Base-by-base conservation (phyloP, 2,329 filamentous ascomycete species). In the Ophiostoma sp. region DNA sequence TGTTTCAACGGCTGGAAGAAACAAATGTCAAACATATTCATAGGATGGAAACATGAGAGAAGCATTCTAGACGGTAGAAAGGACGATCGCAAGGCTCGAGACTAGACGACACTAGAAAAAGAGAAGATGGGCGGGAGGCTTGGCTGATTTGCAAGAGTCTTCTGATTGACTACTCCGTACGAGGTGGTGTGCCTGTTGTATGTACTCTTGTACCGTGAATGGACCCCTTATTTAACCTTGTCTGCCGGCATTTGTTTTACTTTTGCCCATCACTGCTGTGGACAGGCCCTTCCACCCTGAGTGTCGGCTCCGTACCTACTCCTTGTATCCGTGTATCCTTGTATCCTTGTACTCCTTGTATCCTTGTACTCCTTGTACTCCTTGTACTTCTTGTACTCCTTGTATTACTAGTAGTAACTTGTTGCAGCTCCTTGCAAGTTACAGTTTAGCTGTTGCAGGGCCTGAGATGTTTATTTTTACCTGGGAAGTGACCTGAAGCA, bases 371-470 rank as follows among this genome's bases (percentile, higher is more conserved):
- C 15, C 15, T 27, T 31, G 23, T 11, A 57, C n/a, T 17, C 44
- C 3, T 4, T 39, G 8, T 10, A n/a, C n/a, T n/a, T n/a, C n/a
- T n/a, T n/a, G n/a, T n/a, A n/a, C n/a, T 44, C 41, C 15, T 44
- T 44, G 44, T n/a, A 48, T 17, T 48, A n/a, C n/a, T n/a, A n/a
- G n/a, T n/a, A n/a, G n/a, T n/a, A n/a, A n/a, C 44, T 27, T 57
- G 52, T 57, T 57, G 23, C 52, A 23, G 52, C 52, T 57, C 52
- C 52, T 57, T 57, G 52, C n/a, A 57, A 13, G 52, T 57, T 57
- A 23, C 52, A 27, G 52, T 23, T 27, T 57, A 57, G 52, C 52
- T 10, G 52, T 57, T 60, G n/a, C 48, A 52, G n/a, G 23, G 27
- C 13, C 27, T 33, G 27, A 3, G 23, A 33, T 31, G 13, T 60